phyloP scores from a whole-genome alignment of 352 stramenopile species.

The Phytopythium sindhum region DNA sequence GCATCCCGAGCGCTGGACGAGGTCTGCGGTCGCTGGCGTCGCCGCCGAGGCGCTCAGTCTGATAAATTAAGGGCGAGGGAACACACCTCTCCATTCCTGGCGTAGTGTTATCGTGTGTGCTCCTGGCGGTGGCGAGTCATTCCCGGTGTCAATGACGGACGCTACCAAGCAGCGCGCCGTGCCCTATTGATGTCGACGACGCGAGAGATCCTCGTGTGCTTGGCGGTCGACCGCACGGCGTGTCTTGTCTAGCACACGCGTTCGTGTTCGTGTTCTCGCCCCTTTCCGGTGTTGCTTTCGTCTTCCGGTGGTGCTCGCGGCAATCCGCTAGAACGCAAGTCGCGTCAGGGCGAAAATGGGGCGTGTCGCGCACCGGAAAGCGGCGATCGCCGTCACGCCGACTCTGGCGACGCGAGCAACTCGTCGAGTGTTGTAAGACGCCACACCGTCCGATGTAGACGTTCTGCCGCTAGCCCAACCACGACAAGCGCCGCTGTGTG shows the following conservation, averaged over 20 bases:
- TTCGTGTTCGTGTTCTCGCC: not conserved
- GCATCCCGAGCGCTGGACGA: not conserved
- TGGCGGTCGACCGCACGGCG: no score
- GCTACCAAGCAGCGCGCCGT: not conserved
- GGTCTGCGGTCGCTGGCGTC: not conserved
- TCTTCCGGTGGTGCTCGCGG: slow-evolving; percentile 2
- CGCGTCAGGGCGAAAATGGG: not conserved
- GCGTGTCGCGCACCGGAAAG: not conserved
- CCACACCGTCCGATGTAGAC: no score
- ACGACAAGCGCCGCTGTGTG: no score
- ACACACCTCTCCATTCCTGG: not conserved
- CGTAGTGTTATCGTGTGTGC: not conserved
- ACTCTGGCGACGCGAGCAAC: no score
- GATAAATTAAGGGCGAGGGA: not conserved
- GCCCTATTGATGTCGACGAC: not conserved
- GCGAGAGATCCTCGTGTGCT: not conserved
- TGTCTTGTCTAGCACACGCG: no score
- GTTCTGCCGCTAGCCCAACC: no score
- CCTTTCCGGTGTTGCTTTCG: not conserved
- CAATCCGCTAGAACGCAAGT: slow-evolving; percentile 7
- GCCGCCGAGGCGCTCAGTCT: not conserved
- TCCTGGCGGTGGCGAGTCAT: not conserved
- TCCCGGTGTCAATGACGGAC: not conserved
- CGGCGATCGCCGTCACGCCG: not conserved
- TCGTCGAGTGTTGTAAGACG: no score